Percentiles rank a stretch among this genome's conserved stretches.
phyloP scores from a whole-genome alignment of 176 grass and related monocot species.

The Cenchrus purpureus region DNA sequence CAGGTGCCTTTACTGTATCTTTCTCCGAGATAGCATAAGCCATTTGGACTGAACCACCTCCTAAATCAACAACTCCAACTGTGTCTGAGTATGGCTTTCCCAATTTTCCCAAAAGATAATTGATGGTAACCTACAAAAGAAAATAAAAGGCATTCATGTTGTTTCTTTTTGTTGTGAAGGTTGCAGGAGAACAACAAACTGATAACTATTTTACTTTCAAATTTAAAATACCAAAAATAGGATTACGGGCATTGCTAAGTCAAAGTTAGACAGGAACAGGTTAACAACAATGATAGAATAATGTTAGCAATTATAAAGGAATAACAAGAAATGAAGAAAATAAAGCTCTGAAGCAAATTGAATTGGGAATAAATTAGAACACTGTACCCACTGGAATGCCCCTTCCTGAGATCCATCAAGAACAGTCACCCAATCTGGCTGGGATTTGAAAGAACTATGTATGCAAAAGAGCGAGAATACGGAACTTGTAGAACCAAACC shows the following conservation, averaged over 20 bases:
- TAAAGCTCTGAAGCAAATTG: conserved; percentile 2
- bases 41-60: conserved; percentile 99
- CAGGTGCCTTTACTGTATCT: conserved; percentile 78
- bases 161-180: conserved; percentile 10
- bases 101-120: conserved; percentile 86
- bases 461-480: too few relatives aligned
- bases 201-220: conserved; percentile 34
- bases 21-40: conserved; percentile 98
- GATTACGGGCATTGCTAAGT: not conserved
- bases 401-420: conserved; percentile 97
- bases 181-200: conserved; percentile 19
- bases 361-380: conserved; percentile 25
- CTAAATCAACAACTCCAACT: conserved; percentile 97
- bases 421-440: conserved; percentile 91
- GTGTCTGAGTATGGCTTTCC: conserved; percentile 83
- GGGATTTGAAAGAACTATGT: conserved; percentile 77
- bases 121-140: conserved; percentile 78
- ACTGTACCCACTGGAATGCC: conserved; percentile 88
- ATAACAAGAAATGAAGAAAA: not conserved
- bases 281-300: conserved; percentile 11
- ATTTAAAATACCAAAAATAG: not conserved
- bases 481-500: too few relatives aligned
- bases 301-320: not conserved
- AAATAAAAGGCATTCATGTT: conserved; percentile 28
- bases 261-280: conserved; percentile 12